Evolutionary conservation across 805 yeast genomes (phyloP), one percentile per base, ranked within the genome.

Genomic region (Metschnikowia peoriensis): DNA sequence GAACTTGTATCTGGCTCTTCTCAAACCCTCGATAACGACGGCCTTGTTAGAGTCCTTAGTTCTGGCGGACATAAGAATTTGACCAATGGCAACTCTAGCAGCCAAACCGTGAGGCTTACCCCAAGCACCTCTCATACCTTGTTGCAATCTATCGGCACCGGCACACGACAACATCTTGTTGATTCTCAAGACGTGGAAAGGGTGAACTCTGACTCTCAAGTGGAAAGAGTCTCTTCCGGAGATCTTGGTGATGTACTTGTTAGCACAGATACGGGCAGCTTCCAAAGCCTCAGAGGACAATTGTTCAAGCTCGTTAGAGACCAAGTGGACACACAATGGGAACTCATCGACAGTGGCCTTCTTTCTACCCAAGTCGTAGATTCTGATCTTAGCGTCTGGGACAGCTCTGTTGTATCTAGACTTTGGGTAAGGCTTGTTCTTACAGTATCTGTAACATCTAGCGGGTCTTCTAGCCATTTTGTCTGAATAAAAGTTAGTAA

Each of bases 91-190:
- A 77, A 94, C 98, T 81, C 99, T 91, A 72, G 99, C 99, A 71
- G 98, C 99, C 73, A 91, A 84, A 85, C 99, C 99, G 72, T 92
- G 97, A 73, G 99, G 99, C 85, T 94, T 94, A 91, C 99, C 99
- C 98, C 98, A 94, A 77, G 99, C 99, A 86, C 96, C 96, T 90
- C 99, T 93, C 99, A 94, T 94, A 92, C 99, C 99, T 84, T 94
- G 98, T 85, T 94, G 99, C 82, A 94, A 87, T 89, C 99, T 91
- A 93, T 94, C 99, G 78, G 99, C 99, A 89, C 99, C 99, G 84
- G 99, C 99, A 86, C 99, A 94, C 75, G 99, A 94, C 97, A 94
- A 91, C 99, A 94, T 94, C 90, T 94, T 94, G 94, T 94, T 94
- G 85, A 94, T 94, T 83, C 99, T 88, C 79, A 94, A 86, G 68